Percentiles rank a stretch among this genome's conserved stretches.
Conservation (phyloP, 2,329 filamentous ascomycete genomes). For the Aspergillus terreus region DNA sequence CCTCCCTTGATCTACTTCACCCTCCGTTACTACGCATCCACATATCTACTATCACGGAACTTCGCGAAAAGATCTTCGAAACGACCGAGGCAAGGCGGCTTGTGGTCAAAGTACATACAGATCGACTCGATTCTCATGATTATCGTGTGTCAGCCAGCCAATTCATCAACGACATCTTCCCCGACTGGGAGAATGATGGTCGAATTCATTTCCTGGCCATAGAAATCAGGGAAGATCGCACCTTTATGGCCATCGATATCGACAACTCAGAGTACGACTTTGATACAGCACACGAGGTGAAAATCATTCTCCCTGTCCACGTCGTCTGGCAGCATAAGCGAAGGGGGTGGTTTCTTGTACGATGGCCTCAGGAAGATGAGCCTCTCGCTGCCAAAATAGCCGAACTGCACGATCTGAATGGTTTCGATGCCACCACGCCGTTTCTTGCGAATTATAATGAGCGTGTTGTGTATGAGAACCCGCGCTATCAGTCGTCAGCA, state of each 20-base stretch:
- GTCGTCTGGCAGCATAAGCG: slow-evolving; percentile 5
- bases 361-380: slow-evolving; percentile 13
- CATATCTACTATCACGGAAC: neutral
- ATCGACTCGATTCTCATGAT: slow-evolving; percentile 3
- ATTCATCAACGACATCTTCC: slow-evolving; percentile 15
- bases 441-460: slow-evolving; percentile 11
- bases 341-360: slow-evolving; percentile 7
- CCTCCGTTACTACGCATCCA: neutral
- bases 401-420: slow-evolving; percentile 12
- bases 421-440: slow-evolving; percentile 5
- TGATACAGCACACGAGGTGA: slow-evolving; percentile 9
- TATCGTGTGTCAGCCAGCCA: slow-evolving; percentile 6
- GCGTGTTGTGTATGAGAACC: slow-evolving; percentile 6
- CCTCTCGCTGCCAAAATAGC: slow-evolving; percentile 5
- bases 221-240: slow-evolving; percentile 9
- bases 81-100: slow-evolving; percentile 2
- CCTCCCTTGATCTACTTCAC: too few species aligned
- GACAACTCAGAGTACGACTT: slow-evolving; percentile 12
- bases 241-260: slow-evolving; percentile 11
- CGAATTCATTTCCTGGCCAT: slow-evolving; percentile 13
- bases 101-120: slow-evolving; percentile 5
- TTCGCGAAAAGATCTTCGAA: slow-evolving; percentile 5
- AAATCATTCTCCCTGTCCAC: slow-evolving; percentile 8
- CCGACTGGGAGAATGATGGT: slow-evolving; percentile 6
- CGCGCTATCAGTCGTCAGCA: neutral